Conservation (phyloP, 1,139 yeast species). For the Magnusiomyces ingens region DNA sequence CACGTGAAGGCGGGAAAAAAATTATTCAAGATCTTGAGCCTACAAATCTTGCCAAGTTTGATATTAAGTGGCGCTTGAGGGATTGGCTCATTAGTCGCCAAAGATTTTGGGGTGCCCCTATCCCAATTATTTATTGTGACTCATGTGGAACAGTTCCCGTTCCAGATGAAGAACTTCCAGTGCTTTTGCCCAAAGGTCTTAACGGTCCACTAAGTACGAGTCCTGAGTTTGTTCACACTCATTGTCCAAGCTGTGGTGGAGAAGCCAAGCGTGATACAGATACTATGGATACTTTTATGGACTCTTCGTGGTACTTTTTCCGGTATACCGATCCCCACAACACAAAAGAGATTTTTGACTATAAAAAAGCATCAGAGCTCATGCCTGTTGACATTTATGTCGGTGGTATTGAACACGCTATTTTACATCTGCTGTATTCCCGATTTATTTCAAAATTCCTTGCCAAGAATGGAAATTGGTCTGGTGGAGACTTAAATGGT, state of each 20-base stretch:
- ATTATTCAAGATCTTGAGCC: constrained; percentile 42
- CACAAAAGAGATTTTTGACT: constrained; percentile 44
- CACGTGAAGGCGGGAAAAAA: constrained; percentile 45
- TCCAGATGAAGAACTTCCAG: constrained; percentile 81
- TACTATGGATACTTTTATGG: constrained; percentile 98
- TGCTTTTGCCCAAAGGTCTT: constrained; percentile 58
- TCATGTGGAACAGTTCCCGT: constrained; percentile 86
- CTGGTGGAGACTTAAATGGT: constrained; percentile 45
- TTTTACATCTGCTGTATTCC: constrained; percentile 77
- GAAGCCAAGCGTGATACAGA: constrained; percentile 87
- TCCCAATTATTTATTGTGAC: constrained; percentile 84
- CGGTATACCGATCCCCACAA: constrained; percentile 76
- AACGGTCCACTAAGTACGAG: constrained; percentile 66
- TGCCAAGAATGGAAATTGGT: constrained; percentile 51
- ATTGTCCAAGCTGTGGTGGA: constrained; percentile 75
- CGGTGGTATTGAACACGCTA: constrained; percentile 97
- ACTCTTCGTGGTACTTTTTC: constrained; percentile 93
- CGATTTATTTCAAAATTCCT: constrained; percentile 80
- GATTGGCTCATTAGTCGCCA: constrained; percentile 96
- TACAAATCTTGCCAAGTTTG: constrained; percentile 39
- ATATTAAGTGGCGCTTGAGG: constrained; percentile 58
- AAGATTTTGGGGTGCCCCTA: constrained; percentile 98
- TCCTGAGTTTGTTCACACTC: constrained; percentile 61
- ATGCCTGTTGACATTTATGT: constrained; percentile 87
- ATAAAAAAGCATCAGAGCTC: constrained; percentile 43